Percentiles rank a stretch among this genome's conserved stretches.
Evolutionary conservation across 2,329 filamentous ascomycete genomes (phyloP).

Genomic region (Sarocladium oryzae): DNA sequence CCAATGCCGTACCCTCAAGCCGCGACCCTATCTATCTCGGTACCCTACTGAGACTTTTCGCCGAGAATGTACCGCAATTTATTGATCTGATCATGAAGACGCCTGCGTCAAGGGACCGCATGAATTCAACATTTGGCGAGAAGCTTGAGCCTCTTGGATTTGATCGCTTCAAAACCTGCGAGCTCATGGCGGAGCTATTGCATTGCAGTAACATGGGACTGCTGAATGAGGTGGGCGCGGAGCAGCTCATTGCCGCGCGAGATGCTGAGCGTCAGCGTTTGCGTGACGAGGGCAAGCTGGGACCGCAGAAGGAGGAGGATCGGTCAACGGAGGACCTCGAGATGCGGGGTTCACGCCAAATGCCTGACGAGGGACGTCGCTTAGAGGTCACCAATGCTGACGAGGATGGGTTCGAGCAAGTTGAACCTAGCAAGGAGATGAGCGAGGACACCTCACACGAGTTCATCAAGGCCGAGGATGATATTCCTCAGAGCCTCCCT

Average conservation of each 20-base stretch:
- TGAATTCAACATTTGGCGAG: slow-evolving; percentile 83
- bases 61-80: slow-evolving; percentile 85
- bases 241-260: slow-evolving; percentile 73
- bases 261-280: slow-evolving; percentile 77
- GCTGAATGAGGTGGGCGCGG: slow-evolving; percentile 83
- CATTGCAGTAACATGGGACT: slow-evolving; percentile 99
- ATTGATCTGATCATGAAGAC: slow-evolving; percentile 83
- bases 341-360: slow-evolving; percentile 47
- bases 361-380: slow-evolving; percentile 56
- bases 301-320: slow-evolving; percentile 31
- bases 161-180: slow-evolving; percentile 97
- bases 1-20: slow-evolving; percentile 71
- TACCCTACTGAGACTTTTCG: slow-evolving; percentile 81
- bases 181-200: slow-evolving; percentile 93
- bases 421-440: slow-evolving; percentile 62
- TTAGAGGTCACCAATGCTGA: slow-evolving; percentile 75
- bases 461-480: slow-evolving; percentile 54
- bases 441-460: slow-evolving; percentile 67
- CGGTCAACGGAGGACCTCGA: slow-evolving; percentile 50
- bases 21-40: slow-evolving; percentile 95
- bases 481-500: slow-evolving; percentile 29
- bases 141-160: slow-evolving; percentile 93
- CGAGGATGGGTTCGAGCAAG: slow-evolving; percentile 92
- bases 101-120: slow-evolving; percentile 63
- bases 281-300: slow-evolving; percentile 67